Evolutionary conservation across 306 rosid species (phyloP).

Genomic region (Citrullus amarus): DNA sequence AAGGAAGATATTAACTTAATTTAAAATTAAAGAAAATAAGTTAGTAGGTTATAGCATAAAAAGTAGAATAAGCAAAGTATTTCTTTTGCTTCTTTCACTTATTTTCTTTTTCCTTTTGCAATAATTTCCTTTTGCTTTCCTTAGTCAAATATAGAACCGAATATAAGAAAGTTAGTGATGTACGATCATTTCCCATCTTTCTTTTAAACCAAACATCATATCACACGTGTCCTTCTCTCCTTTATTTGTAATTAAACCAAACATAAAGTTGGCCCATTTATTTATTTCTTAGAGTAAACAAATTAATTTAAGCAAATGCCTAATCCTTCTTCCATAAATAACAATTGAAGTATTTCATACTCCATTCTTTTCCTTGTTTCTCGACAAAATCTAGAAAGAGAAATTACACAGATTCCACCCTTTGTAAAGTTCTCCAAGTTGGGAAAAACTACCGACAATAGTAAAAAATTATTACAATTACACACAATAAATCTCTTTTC

Average conservation of each 20-base stretch:
- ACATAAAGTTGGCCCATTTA: not conserved
- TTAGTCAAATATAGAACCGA: constrained; percentile 5
- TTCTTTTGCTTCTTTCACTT: not conserved
- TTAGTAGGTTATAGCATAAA: not conserved
- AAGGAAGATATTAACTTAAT: not conserved
- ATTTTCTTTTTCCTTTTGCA: not conserved
- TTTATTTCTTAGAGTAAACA: not conserved
- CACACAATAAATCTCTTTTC: no score
- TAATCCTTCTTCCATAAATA: not conserved
- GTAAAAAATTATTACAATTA: no score
- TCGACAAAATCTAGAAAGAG: not conserved
- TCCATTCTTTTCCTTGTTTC: not conserved
- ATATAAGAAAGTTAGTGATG: constrained; percentile 3
- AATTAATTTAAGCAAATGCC: not conserved
- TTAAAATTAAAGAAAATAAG: not conserved
- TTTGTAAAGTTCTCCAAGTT: no score
- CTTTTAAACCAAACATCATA: not conserved
- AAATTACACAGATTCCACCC: no score
- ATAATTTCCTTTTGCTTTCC: not conserved
- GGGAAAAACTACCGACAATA: no score
- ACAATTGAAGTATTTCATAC: not conserved
- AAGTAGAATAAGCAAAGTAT: not conserved
- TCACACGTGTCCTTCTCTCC: constrained; percentile 3
- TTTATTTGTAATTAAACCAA: not conserved
- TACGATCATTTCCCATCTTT: not conserved